phyloP scores from a whole-genome alignment of 2,329 filamentous ascomycete species.

The Trichoderma koningiopsis region DNA sequence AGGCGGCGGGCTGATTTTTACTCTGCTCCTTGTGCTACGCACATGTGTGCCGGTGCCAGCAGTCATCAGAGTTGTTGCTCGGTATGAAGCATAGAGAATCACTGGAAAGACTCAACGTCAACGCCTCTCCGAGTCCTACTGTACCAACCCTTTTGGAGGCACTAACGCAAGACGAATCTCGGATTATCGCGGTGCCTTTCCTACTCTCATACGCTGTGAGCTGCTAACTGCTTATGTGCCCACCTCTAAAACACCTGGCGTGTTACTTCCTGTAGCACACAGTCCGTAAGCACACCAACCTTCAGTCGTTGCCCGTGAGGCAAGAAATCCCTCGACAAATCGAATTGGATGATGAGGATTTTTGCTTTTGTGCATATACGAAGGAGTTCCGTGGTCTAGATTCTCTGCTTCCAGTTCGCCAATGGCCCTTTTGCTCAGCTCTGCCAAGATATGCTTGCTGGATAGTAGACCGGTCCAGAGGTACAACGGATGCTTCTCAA shows the following conservation, averaged over 20 bases:
- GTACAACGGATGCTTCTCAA: not conserved
- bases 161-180: not conserved
- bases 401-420: not conserved
- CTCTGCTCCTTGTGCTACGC: not conserved
- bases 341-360: not conserved
- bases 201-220: not conserved
- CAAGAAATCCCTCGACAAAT: not conserved
- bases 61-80: not conserved
- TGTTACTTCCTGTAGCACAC: not conserved
- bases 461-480: not conserved
- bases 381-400: slow-evolving; percentile 13
- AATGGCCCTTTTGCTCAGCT: not conserved
- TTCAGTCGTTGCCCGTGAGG: not conserved
- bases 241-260: not conserved
- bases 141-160: not conserved
- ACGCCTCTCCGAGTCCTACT: not conserved
- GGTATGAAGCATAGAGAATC: not conserved
- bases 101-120: not conserved
- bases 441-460: not conserved
- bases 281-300: slow-evolving; percentile 3
- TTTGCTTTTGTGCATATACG: slow-evolving; percentile 2
- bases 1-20: not conserved
- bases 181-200: not conserved
- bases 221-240: slow-evolving; percentile 3
- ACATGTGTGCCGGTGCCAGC: not conserved